phyloP scores from a whole-genome alignment of 202 grass and related monocot genomes.

The Panicum hallii region DNA sequence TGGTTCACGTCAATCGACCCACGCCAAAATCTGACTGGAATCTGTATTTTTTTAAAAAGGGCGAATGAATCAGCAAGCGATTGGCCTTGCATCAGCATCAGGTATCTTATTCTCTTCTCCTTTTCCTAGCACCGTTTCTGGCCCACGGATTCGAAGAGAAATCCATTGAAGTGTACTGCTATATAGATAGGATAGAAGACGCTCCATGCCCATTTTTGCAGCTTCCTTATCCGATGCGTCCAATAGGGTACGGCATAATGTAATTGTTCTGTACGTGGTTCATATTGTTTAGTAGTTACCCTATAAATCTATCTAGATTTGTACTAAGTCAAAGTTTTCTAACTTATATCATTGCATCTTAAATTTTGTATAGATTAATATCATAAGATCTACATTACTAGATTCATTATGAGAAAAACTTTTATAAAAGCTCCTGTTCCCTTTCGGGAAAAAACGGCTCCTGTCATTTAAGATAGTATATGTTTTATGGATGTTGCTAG shows the following conservation, averaged over 20 bases:
- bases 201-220: conserved; percentile 3
- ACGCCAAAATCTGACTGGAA: conserved; percentile 7
- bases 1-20: background rate
- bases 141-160: conserved; percentile 24
- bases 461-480: too few species aligned
- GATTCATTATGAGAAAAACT: too few species aligned
- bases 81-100: conserved; percentile 39
- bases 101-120: conserved; percentile 49
- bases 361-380: too few species aligned
- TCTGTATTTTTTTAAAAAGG: background rate
- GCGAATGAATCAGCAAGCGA: background rate
- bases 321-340: too few species aligned
- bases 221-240: background rate
- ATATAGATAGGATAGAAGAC: conserved; percentile 1
- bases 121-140: conserved; percentile 24
- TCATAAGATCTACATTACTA: too few species aligned
- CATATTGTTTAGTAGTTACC: background rate
- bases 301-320: too few species aligned
- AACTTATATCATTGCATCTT: too few species aligned
- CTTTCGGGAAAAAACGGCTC: too few species aligned
- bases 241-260: background rate
- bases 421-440: too few species aligned
- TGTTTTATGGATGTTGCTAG: too few species aligned
- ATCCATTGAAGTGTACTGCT: background rate
- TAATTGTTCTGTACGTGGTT: background rate